phyloP scores from a whole-genome alignment of 108 stramenopile species.

The Schizochytrium sp. region DNA sequence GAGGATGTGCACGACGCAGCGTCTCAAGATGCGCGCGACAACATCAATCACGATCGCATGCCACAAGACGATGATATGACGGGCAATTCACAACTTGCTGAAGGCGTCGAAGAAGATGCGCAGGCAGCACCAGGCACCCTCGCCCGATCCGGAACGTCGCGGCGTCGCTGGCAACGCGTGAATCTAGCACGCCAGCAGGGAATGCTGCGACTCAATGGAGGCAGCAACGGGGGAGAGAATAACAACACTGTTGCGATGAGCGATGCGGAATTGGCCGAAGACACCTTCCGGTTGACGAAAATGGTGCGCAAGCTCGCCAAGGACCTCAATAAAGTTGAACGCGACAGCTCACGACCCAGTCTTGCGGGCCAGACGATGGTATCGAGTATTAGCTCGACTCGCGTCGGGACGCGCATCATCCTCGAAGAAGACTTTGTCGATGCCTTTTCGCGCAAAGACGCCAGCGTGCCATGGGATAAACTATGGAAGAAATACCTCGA shows the following conservation, averaged over 20 bases:
- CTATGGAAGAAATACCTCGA: slow-evolving; percentile 1
- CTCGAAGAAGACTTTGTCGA: not conserved
- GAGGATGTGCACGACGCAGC: no score
- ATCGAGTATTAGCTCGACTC: not conserved
- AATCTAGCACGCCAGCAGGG: not conserved
- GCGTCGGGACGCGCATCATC: not conserved
- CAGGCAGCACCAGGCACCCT: no score
- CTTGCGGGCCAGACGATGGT: not conserved
- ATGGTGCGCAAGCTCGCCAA: not conserved
- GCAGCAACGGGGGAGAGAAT: not conserved
- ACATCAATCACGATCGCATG: no score
- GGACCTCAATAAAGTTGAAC: not conserved
- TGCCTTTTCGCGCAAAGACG: not conserved
- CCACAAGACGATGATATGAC: no score
- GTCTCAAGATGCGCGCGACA: no score
- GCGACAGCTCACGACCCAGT: not conserved
- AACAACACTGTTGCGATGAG: not conserved
- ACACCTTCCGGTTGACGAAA: not conserved
- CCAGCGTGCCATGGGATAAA: not conserved
- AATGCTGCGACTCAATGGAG: not conserved
- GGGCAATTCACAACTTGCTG: no score
- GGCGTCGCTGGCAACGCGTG: not conserved
- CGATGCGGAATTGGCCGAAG: not conserved
- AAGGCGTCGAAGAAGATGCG: no score
- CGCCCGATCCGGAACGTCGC: no score